Evolutionary conservation across 768 basidiomycete species (phyloP), one percentile per base, ranked within the genome.

Genomic region (Lactarius hatsudake): DNA sequence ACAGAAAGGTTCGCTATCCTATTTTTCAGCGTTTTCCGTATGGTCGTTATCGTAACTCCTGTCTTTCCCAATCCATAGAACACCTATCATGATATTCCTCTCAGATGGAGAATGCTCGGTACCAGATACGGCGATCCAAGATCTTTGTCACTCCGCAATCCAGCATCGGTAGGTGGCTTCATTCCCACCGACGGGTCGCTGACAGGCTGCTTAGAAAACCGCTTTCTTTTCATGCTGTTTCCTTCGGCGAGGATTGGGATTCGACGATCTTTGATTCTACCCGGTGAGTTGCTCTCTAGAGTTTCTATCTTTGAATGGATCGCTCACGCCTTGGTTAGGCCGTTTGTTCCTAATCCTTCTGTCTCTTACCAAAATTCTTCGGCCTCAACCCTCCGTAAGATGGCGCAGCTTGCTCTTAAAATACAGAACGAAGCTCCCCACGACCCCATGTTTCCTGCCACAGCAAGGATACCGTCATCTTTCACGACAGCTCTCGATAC

Each of bases 141-240:
- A 79, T 65, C 64, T 86, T 7, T 80, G 81, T 64, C 78, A 75
- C 12, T 58, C 79, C 2, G 79, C 85, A 0, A 66, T 82, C 20
- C 75, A 76, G 30, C 80, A 80, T 17, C 83, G 84, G 84, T 83
- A 68, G 34, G 73, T 13, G 2, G 20, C 8, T 38, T n/a, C n/a
- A n/a, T n/a, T 28, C 43, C 12, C 2, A 53, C 1, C 34, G 7
- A 66, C 32, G 6, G 67, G 12, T 53, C 2, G 28, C 7, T 60
- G 2, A 63, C 30, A 1, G 34, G 5, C 3, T 36, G 0, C 2
- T 18, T 58, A 87, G 86, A 17, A 83, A 83, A 75, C 75, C 84
- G 1, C 74, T 86, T 2, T 85, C 86, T 0, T 84, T 88, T 71
- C 86, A 87, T 58, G 73, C 86, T 0, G 82, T 88, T 23, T 80